phyloP scores from a whole-genome alignment of 2,329 filamentous ascomycete species.

The Trichoderma sp. region DNA sequence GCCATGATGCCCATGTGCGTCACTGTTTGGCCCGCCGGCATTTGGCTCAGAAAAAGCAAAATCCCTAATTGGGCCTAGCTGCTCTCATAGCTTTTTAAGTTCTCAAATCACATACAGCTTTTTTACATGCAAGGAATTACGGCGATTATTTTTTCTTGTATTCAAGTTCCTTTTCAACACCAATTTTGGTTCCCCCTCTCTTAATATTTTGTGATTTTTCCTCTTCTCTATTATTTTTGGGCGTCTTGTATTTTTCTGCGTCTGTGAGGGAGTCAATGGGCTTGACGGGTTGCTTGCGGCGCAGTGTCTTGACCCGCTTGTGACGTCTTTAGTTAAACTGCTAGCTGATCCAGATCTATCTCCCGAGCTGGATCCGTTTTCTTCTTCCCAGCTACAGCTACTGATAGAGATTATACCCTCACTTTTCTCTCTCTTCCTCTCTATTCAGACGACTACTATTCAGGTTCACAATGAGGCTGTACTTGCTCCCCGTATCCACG shows the following conservation, averaged over 20 bases:
- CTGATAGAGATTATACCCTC: neutral
- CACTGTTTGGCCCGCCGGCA: constrained; percentile 25
- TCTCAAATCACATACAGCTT: neutral
- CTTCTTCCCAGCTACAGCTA: neutral
- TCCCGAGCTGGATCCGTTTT: neutral
- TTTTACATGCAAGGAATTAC: neutral
- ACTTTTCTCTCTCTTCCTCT: neutral
- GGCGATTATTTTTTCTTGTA: neutral
- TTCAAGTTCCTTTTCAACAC: neutral
- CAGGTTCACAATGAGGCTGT: constrained; percentile 77
- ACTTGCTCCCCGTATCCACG: constrained; percentile 90
- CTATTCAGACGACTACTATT: neutral
- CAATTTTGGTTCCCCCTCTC: neutral
- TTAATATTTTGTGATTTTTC: neutral
- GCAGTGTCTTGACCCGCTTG: constrained; percentile 4
- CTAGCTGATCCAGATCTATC: neutral
- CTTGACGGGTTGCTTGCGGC: neutral
- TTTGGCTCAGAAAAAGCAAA: neutral
- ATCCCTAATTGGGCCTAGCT: constrained; percentile 3
- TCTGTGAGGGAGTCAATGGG: neutral
- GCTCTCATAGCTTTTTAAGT: neutral
- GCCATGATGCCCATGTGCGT: constrained; percentile 38
- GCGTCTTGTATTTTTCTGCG: neutral
- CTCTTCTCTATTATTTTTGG: too few species aligned
- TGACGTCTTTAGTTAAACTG: neutral